phyloP scores from a whole-genome alignment of 495 filamentous ascomycete species.

The Penicillium cosmopolitanum region DNA sequence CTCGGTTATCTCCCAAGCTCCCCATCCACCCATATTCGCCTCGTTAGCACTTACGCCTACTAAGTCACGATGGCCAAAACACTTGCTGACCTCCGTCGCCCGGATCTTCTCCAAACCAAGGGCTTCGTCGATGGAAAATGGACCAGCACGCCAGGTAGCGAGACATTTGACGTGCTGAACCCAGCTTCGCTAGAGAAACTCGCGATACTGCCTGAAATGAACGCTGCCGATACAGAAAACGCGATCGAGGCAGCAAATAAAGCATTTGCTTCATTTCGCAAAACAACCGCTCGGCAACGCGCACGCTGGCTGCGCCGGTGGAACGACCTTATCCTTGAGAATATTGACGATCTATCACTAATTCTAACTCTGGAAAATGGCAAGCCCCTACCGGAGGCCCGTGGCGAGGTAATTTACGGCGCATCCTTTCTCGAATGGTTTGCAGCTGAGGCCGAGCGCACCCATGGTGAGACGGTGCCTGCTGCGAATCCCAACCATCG shows the following conservation, averaged over 20 bases:
- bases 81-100: no score
- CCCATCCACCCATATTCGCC: no score
- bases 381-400: conserved; percentile 50
- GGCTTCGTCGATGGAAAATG: background rate
- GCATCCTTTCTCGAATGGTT: conserved; percentile 56
- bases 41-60: no score
- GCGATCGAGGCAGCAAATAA: background rate
- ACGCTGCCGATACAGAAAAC: background rate
- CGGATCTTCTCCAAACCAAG: background rate
- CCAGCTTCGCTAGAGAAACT: background rate
- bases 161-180: background rate
- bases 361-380: conserved; percentile 55
- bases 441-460: conserved; percentile 59
- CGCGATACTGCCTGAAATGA: background rate
- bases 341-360: background rate
- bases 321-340: background rate
- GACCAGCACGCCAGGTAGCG: background rate
- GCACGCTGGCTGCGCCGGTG: background rate
- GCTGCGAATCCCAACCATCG: conserved; percentile 18
- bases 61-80: no score
- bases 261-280: background rate
- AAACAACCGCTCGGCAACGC: background rate
- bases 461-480: conserved; percentile 49
- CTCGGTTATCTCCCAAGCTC: no score
- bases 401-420: conserved; percentile 51